These are phyloP conservation scores for Strigomonas culicis DNA, from an alignment of 208 protist species.

Conservation along the genomic window DNA sequence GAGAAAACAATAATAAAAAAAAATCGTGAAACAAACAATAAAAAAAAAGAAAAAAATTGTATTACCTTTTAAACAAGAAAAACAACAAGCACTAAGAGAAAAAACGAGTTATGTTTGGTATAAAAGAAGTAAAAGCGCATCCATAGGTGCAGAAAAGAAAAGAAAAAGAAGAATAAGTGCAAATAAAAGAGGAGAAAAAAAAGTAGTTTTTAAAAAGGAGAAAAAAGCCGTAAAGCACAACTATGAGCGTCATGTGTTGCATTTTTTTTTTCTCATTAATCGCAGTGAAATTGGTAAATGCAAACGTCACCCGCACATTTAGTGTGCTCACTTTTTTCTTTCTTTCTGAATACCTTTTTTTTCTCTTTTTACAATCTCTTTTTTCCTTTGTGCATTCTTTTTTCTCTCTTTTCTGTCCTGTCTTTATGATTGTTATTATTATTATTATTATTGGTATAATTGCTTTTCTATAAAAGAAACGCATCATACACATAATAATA, in stretches of 20 bases:
- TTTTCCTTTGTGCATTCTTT: slow-evolving; percentile 18
- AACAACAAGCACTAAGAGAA: no score
- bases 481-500: not conserved
- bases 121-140: slow-evolving; percentile 10
- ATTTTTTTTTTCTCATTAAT: no score
- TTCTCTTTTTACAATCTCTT: no score
- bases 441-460: not conserved
- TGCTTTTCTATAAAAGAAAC: slow-evolving; percentile 1
- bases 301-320: not conserved
- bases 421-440: slow-evolving; percentile 10
- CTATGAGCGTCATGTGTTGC: not conserved
- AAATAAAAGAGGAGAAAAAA: not conserved
- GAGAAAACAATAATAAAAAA: not conserved
- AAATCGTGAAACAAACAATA: not conserved
- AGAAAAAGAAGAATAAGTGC: slow-evolving; percentile 9
- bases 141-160: slow-evolving; percentile 1
- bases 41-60: slow-evolving; percentile 8
- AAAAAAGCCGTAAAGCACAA: not conserved
- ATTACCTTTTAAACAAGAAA: not conserved
- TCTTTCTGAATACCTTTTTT: no score
- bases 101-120: not conserved
- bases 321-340: slow-evolving; percentile 8
- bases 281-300: not conserved
- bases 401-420: slow-evolving; percentile 3
- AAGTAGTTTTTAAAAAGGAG: not conserved